A percentile compares a stretch with the other conserved stretches of the same genome.
Conservation (phyloP, 176 grass and related monocot genomes). For the Stipa capillata region DNA sequence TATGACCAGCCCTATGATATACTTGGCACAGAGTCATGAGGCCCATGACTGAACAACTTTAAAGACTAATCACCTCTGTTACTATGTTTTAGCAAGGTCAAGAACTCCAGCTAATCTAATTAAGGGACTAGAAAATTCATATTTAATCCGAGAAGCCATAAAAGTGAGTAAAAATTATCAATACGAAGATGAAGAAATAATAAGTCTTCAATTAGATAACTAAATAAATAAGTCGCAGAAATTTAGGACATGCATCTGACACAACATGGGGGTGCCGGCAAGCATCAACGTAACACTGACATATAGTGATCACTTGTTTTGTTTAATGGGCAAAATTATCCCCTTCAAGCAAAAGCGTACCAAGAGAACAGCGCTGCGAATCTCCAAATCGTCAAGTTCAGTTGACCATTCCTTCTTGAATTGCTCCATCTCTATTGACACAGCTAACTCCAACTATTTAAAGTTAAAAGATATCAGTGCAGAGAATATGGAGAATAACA, state of each 20-base stretch:
- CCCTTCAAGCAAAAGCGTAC: slow-evolving; percentile 34
- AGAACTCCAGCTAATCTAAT: not conserved
- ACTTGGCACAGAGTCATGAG: not conserved
- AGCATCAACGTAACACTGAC: not conserved
- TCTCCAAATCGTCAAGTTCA: slow-evolving; percentile 87
- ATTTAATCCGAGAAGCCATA: not conserved
- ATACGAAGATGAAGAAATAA: not conserved
- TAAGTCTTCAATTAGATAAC: slow-evolving; percentile 13
- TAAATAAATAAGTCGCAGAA: not conserved
- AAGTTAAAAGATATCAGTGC: not conserved
- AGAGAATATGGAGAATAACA: not conserved
- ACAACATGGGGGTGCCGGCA: not conserved
- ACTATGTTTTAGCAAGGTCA: not conserved
- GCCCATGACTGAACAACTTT: slow-evolving; percentile 1
- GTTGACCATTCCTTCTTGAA: slow-evolving; percentile 64
- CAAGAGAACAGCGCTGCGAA: slow-evolving; percentile 56
- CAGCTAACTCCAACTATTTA: slow-evolving; percentile 73
- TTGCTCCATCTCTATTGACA: slow-evolving; percentile 78
- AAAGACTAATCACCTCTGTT: slow-evolving; percentile 10
- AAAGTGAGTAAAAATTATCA: not conserved
- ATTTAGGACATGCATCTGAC: slow-evolving; percentile 10
- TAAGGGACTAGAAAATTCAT: not conserved
- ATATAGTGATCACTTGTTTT: not conserved
- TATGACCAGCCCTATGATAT: not conserved
- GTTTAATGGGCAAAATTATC: not conserved